Percentiles rank a stretch among this genome's conserved stretches.
These are phyloP conservation scores for Citrus inodora DNA, from an alignment of 345 rosid species.

Conservation along the genomic window DNA sequence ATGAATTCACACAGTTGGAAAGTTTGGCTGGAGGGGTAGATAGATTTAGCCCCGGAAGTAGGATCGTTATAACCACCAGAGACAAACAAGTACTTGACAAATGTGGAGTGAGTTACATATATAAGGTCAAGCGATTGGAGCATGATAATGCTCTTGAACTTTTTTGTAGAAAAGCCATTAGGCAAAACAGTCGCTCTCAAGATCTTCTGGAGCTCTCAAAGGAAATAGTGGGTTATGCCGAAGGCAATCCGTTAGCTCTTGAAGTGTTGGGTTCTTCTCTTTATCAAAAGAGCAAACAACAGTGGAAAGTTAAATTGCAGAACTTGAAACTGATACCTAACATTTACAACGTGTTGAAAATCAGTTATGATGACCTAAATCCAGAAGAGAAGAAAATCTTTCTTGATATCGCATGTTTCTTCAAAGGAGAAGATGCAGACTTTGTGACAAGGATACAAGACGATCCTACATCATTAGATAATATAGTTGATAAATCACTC, in stretches of 20 bases:
- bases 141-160: conserved; percentile 9
- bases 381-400: conserved; percentile 25
- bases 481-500: conserved; percentile 32
- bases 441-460: conserved; percentile 22
- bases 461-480: background rate
- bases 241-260: conserved; percentile 19
- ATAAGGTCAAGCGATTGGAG: conserved; percentile 5
- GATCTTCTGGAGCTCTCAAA: background rate
- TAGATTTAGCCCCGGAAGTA: conserved; percentile 1
- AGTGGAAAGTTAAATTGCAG: background rate
- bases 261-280: conserved; percentile 3
- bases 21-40: background rate
- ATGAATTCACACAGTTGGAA: background rate
- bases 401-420: conserved; percentile 51
- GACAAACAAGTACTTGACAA: conserved; percentile 1
- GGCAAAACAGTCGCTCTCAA: background rate
- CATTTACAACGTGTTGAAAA: conserved; percentile 6
- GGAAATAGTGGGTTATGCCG: background rate
- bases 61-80: conserved; percentile 6
- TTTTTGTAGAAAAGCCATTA: background rate
- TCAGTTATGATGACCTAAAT: conserved; percentile 15
- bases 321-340: background rate
- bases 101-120: background rate
- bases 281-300: conserved; percentile 1
- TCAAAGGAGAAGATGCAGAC: conserved; percentile 19